phyloP scores from a whole-genome alignment of 495 filamentous ascomycete species.

The Podospora anserina region DNA sequence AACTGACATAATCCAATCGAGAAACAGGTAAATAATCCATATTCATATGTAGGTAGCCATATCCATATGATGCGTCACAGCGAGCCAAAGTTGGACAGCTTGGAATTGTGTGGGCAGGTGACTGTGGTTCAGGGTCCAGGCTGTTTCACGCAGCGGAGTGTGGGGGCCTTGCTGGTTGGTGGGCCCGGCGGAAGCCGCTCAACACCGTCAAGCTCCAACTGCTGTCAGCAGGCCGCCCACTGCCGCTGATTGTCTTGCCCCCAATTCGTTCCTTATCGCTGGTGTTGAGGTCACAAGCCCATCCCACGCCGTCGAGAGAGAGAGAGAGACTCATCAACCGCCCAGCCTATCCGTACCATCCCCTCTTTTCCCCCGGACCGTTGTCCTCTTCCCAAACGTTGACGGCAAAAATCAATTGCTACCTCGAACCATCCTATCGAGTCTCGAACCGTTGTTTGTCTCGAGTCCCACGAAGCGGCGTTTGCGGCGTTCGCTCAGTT shows the following conservation, averaged over 20 bases:
- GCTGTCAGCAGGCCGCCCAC: constrained; percentile 18
- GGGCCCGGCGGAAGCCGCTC: not conserved
- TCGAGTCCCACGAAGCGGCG: not conserved
- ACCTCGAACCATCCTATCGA: not conserved
- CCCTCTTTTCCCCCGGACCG: not conserved
- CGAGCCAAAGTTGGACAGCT: not conserved
- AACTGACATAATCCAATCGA: not conserved
- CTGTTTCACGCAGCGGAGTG: not conserved
- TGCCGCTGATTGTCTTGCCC: too few species aligned
- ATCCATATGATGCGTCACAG: not conserved
- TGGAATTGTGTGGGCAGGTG: not conserved
- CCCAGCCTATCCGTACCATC: not conserved
- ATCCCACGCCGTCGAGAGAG: constrained; percentile 1
- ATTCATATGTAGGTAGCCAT: not conserved
- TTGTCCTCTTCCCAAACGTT: not conserved
- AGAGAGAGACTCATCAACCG: constrained; percentile 3
- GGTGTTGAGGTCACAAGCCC: constrained; percentile 13
- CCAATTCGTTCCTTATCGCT: constrained; percentile 13
- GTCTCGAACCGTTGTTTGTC: not conserved
- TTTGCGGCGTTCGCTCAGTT: not conserved
- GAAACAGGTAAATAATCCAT: not conserved
- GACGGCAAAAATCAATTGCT: not conserved
- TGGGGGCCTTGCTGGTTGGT: not conserved
- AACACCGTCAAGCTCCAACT: constrained; percentile 1
- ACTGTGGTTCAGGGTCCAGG: not conserved